Evolutionary conservation across 768 basidiomycete species (phyloP).

Genomic region (Termitomyces sp.): DNA sequence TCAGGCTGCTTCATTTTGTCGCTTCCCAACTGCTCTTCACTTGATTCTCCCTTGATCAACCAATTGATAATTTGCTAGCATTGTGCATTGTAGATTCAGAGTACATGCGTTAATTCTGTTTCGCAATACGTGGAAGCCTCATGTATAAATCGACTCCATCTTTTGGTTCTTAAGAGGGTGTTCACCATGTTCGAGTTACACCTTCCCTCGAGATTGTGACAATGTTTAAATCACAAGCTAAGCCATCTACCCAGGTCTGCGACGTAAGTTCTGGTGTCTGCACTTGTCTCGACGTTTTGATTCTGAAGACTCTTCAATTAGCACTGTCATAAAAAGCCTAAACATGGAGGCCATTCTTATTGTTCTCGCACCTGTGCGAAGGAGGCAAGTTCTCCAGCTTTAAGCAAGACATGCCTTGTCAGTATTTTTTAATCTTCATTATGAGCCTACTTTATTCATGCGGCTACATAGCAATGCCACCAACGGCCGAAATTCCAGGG

Average conservation of each 20-base stretch:
- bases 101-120: neutral
- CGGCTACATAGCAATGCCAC: slow-evolving; percentile 44
- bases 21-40: neutral
- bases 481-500: slow-evolving; percentile 56
- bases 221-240: slow-evolving; percentile 1
- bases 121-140: neutral
- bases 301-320: slow-evolving; percentile 19
- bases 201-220: neutral
- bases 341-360: slow-evolving; percentile 39
- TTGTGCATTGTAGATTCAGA: neutral
- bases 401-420: slow-evolving; percentile 36
- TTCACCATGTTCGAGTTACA: neutral
- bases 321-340: slow-evolving; percentile 52
- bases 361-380: slow-evolving; percentile 55
- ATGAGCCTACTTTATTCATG: neutral
- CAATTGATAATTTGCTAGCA: too few relatives aligned
- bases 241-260: slow-evolving; percentile 30
- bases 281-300: neutral
- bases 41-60: neutral
- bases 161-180: neutral
- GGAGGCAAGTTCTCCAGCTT: slow-evolving; percentile 31
- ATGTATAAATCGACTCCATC: neutral
- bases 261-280: slow-evolving; percentile 27
- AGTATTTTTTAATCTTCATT: slow-evolving; percentile 12
- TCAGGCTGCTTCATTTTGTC: neutral